Percentiles rank a stretch among this genome's conserved stretches.
Evolutionary conservation across 495 filamentous ascomycete species (phyloP).

Genomic region (Gamarada debralockiae): DNA sequence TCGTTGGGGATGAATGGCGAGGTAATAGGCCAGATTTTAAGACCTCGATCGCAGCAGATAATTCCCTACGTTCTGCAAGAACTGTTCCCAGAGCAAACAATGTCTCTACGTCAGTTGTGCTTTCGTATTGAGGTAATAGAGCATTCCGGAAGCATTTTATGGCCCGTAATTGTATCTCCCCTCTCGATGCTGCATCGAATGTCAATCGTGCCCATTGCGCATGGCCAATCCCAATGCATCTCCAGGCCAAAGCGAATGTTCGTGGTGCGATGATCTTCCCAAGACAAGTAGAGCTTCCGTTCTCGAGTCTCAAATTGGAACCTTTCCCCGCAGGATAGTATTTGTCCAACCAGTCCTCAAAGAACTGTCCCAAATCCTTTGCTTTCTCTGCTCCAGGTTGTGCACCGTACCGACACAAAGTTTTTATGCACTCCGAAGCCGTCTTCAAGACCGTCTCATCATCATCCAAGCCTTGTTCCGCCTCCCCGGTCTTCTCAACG

Average conservation of each 20-base stretch:
- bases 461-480: conserved; percentile 69
- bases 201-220: conserved; percentile 84
- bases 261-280: conserved; percentile 22
- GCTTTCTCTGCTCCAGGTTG: conserved; percentile 74
- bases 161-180: conserved; percentile 67
- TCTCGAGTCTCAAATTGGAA: conserved; percentile 25
- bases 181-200: conserved; percentile 61
- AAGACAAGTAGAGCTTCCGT: conserved; percentile 22
- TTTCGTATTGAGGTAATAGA: conserved; percentile 57
- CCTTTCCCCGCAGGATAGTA: conserved; percentile 32
- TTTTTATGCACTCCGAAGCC: conserved; percentile 68
- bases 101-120: conserved; percentile 60
- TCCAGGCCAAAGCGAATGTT: conserved; percentile 64
- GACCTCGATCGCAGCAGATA: conserved; percentile 70
- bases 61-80: conserved; percentile 74
- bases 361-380: conserved; percentile 55
- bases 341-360: conserved; percentile 62
- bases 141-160: conserved; percentile 69
- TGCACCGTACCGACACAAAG: conserved; percentile 79
- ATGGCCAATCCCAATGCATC: conserved; percentile 76
- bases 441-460: conserved; percentile 72
- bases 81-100: conserved; percentile 76
- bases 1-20: conserved; percentile 6
- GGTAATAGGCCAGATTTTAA: conserved; percentile 55
- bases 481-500: conserved; percentile 69